phyloP scores from a whole-genome alignment of 257 asterid genomes.

The Nicotiana obtusifolia region DNA sequence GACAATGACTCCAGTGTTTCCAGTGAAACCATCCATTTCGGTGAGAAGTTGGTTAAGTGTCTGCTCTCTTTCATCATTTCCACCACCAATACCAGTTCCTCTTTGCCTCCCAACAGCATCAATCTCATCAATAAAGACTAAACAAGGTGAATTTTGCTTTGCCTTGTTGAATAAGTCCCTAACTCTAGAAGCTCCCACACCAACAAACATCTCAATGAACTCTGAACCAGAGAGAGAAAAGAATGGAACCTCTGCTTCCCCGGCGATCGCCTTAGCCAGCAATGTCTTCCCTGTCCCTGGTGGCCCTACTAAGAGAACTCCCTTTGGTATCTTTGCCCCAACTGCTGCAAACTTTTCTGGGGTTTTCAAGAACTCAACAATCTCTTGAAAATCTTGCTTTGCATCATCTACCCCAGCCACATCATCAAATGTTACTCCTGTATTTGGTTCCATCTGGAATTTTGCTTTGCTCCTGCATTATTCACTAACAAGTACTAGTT shows the following conservation, averaged over 20 bases:
- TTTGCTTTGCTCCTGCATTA: slow-evolving; percentile 55
- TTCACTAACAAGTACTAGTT: background rate
- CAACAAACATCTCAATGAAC: slow-evolving; percentile 75
- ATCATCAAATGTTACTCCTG: slow-evolving; percentile 63
- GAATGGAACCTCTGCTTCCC: slow-evolving; percentile 71
- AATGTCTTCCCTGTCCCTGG: slow-evolving; percentile 76
- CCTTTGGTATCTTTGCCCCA: slow-evolving; percentile 58
- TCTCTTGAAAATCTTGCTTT: slow-evolving; percentile 55
- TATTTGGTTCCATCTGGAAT: slow-evolving; percentile 69
- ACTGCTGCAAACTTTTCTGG: slow-evolving; percentile 64
- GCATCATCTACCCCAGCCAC: slow-evolving; percentile 82
- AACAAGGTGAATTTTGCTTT: slow-evolving; percentile 43
- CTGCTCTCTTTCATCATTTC: slow-evolving; percentile 75
- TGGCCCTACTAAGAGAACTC: slow-evolving; percentile 53
- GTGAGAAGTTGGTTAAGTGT: slow-evolving; percentile 61
- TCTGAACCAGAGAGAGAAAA: slow-evolving; percentile 64
- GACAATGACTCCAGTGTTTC: slow-evolving; percentile 51
- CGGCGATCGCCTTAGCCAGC: slow-evolving; percentile 67
- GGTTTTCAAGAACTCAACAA: slow-evolving; percentile 49
- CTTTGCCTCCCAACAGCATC: slow-evolving; percentile 72
- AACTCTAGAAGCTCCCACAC: slow-evolving; percentile 71
- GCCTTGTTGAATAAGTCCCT: slow-evolving; percentile 66
- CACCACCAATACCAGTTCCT: slow-evolving; percentile 80
- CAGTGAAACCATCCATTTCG: slow-evolving; percentile 66
- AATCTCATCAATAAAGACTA: slow-evolving; percentile 62